phyloP scores from a whole-genome alignment of 805 yeast genomes.

The Teunomyces tritomae region DNA sequence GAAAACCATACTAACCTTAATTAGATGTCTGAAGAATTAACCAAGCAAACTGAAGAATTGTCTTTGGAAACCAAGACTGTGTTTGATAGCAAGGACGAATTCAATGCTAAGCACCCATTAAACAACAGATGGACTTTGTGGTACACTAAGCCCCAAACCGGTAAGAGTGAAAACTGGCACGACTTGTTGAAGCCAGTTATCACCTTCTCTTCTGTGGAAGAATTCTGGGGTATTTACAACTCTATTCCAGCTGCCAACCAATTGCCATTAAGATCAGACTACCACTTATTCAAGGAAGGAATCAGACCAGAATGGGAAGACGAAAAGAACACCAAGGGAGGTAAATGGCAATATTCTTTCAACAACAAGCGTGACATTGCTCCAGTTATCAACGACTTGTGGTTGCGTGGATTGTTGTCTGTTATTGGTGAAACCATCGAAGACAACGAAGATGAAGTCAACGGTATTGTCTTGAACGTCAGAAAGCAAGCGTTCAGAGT shows the following conservation, averaged over 20 bases:
- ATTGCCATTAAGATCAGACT: conserved; percentile 88
- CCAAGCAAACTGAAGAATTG: conserved; percentile 43
- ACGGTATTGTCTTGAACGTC: conserved; percentile 88
- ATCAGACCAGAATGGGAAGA: conserved; percentile 99
- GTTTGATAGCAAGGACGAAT: conserved; percentile 58
- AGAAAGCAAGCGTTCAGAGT: conserved; percentile 80
- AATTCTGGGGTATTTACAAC: conserved; percentile 97
- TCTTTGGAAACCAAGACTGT: conserved; percentile 48
- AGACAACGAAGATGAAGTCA: conserved; percentile 79
- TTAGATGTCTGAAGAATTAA: conserved; percentile 45
- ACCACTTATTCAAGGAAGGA: conserved; percentile 90
- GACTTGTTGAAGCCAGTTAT: conserved; percentile 91
- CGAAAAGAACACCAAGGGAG: conserved; percentile 79
- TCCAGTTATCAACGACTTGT: conserved; percentile 75
- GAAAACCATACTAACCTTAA: conserved; percentile 7
- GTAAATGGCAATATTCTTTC: conserved; percentile 79
- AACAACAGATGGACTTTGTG: conserved; percentile 92
- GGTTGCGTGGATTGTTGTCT: conserved; percentile 86
- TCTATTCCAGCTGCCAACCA: conserved; percentile 90
- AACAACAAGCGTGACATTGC: conserved; percentile 61
- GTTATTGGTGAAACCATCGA: conserved; percentile 95
- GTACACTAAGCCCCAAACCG: conserved; percentile 92
- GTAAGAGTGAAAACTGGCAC: conserved; percentile 80
- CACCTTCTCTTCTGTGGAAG: conserved; percentile 91
- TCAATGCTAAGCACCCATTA: conserved; percentile 83